Evolutionary conservation across 1,284 basidiomycete genomes (phyloP).

Genomic region (Takashimella tepidaria): DNA sequence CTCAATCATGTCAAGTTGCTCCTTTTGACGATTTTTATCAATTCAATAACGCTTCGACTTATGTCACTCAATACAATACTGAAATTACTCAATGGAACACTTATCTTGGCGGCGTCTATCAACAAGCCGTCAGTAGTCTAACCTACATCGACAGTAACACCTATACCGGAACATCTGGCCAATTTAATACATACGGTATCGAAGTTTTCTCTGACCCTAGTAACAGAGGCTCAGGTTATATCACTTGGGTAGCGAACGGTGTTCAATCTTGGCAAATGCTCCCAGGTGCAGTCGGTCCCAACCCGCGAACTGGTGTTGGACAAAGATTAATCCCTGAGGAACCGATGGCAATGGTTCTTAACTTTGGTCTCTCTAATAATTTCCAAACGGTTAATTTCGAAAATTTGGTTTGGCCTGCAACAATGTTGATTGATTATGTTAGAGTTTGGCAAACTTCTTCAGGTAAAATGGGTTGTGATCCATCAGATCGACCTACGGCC

Average conservation of each 20-base stretch:
- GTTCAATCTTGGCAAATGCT: constrained; percentile 52
- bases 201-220: constrained; percentile 63
- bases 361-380: constrained; percentile 55
- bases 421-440: constrained; percentile 74
- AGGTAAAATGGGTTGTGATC: constrained; percentile 78
- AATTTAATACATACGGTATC: constrained; percentile 57
- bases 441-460: constrained; percentile 67
- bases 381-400: constrained; percentile 57
- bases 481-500: constrained; percentile 67
- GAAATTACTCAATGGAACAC: constrained; percentile 60
- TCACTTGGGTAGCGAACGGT: constrained; percentile 62
- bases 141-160: constrained; percentile 54
- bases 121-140: constrained; percentile 73
- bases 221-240: constrained; percentile 55
- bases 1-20: constrained; percentile 53
- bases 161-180: constrained; percentile 27
- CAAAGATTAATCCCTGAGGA: constrained; percentile 73
- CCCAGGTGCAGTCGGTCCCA: constrained; percentile 59
- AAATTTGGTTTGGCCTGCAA: constrained; percentile 63
- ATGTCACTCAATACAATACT: constrained; percentile 30
- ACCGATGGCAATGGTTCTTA: constrained; percentile 64
- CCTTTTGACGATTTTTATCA: constrained; percentile 64
- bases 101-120: constrained; percentile 71
- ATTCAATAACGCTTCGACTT: constrained; percentile 53
- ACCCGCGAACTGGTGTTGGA: constrained; percentile 61